phyloP scores from a whole-genome alignment of 768 basidiomycete species.

The Rickenella mellea region DNA sequence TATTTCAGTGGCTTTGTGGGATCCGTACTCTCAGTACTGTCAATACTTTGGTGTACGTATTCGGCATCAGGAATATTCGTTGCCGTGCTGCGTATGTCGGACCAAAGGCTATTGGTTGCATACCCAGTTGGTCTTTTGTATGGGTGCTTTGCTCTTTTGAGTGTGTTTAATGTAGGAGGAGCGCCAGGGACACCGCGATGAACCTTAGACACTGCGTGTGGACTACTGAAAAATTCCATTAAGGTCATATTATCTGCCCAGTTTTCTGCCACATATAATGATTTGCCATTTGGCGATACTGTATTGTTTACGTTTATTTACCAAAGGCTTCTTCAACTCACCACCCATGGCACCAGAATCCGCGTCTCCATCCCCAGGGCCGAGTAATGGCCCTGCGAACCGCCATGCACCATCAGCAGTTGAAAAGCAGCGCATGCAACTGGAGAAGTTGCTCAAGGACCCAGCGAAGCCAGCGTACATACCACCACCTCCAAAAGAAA shows the following conservation, averaged over 20 bases:
- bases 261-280: too few relatives aligned
- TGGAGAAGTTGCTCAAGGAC: slow-evolving; percentile 85
- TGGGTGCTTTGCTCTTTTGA: slow-evolving; percentile 88
- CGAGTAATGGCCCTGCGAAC: slow-evolving; percentile 16
- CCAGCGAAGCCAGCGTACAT: slow-evolving; percentile 76
- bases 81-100: slow-evolving; percentile 89
- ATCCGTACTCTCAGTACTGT: slow-evolving; percentile 71
- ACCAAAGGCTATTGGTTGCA: slow-evolving; percentile 89
- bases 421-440: slow-evolving; percentile 52
- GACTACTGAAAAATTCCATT: too few relatives aligned
- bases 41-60: slow-evolving; percentile 95
- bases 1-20: slow-evolving; percentile 65
- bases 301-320: too few relatives aligned
- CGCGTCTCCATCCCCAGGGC: not conserved
- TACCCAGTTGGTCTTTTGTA: slow-evolving; percentile 94
- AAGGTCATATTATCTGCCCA: too few relatives aligned
- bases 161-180: slow-evolving; percentile 72
- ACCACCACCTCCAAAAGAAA: slow-evolving; percentile 75
- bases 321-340: too few relatives aligned
- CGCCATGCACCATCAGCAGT: slow-evolving; percentile 42
- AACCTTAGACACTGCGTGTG: too few relatives aligned
- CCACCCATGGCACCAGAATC: not conserved
- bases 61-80: slow-evolving; percentile 94
- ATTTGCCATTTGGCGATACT: too few relatives aligned
- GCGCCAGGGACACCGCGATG: too few relatives aligned